Conservation (phyloP, 371 early-diverging fungal species). For the Mucor indicus region DNA sequence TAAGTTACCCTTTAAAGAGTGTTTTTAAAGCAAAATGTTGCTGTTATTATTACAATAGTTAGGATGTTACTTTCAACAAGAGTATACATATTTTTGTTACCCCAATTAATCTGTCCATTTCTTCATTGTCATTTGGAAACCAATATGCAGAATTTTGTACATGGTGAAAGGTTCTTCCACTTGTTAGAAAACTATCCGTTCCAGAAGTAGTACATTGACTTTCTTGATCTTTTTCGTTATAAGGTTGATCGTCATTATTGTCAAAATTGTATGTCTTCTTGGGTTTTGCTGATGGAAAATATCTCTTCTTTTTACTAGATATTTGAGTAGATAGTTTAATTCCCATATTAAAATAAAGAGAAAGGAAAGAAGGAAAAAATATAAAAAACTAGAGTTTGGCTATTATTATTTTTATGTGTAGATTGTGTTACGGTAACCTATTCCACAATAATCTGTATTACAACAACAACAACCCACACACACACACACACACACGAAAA, state of each 20-base stretch:
- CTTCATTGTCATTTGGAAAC: conserved; percentile 44
- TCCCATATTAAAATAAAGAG: too few relatives aligned
- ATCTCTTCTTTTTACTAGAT: conserved; percentile 7
- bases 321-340: conserved; percentile 6
- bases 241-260: neutral
- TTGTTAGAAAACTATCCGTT: conserved; percentile 3
- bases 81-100: conserved; percentile 14
- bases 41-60: conserved; percentile 3
- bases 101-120: conserved; percentile 38
- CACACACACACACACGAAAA: too few relatives aligned
- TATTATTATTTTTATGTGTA: too few relatives aligned
- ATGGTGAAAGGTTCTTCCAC: conserved; percentile 15
- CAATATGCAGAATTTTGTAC: conserved; percentile 31
- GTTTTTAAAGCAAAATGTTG: conserved; percentile 35
- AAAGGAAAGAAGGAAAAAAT: too few relatives aligned
- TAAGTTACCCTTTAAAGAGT: conserved; percentile 22
- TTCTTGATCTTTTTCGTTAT: conserved; percentile 1
- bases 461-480: too few relatives aligned
- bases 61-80: conserved; percentile 7
- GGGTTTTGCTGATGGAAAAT: conserved; percentile 1
- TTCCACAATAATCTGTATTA: too few relatives aligned
- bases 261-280: conserved; percentile 2
- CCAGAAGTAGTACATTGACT: neutral
- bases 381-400: neutral
- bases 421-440: too few relatives aligned